Evolutionary conservation across 1,284 basidiomycete genomes (phyloP).

Genomic region (Irpex sp.): DNA sequence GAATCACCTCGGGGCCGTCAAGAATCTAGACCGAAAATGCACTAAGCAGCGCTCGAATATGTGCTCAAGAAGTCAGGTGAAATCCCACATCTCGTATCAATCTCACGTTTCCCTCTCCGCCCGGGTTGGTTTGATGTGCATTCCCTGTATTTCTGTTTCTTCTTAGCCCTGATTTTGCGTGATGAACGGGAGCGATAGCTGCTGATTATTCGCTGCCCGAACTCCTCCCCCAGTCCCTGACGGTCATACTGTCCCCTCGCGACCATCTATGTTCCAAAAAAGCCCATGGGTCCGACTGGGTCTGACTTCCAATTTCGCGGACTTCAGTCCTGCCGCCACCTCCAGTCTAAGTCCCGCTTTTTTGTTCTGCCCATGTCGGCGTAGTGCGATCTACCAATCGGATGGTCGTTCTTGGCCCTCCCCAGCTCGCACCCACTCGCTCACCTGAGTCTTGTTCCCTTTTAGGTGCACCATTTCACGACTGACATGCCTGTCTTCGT

Average conservation of each 20-base stretch:
- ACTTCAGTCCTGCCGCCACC: constrained; percentile 5
- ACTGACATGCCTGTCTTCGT: background rate
- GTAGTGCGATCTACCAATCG: constrained; percentile 1
- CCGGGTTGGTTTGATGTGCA: background rate
- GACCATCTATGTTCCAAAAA: constrained; percentile 8
- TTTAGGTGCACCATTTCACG: background rate
- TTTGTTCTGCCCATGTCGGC: constrained; percentile 1
- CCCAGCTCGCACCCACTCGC: background rate
- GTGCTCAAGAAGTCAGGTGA: background rate
- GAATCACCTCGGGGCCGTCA: background rate
- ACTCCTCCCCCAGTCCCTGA: background rate
- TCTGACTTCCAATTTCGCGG: constrained; percentile 13
- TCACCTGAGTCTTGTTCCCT: background rate
- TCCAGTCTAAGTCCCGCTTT: constrained; percentile 7
- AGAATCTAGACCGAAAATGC: constrained; percentile 1
- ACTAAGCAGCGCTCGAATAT: background rate
- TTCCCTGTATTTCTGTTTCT: background rate
- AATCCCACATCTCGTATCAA: background rate
- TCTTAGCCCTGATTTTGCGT: background rate
- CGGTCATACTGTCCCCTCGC: constrained; percentile 3
- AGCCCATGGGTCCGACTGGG: constrained; percentile 3
- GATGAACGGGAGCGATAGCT: background rate
- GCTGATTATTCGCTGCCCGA: background rate
- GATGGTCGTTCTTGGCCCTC: background rate
- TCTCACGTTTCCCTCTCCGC: background rate